Base-by-base conservation (phyloP, 495 filamentous ascomycete species). In the Xylaria cubensis region DNA sequence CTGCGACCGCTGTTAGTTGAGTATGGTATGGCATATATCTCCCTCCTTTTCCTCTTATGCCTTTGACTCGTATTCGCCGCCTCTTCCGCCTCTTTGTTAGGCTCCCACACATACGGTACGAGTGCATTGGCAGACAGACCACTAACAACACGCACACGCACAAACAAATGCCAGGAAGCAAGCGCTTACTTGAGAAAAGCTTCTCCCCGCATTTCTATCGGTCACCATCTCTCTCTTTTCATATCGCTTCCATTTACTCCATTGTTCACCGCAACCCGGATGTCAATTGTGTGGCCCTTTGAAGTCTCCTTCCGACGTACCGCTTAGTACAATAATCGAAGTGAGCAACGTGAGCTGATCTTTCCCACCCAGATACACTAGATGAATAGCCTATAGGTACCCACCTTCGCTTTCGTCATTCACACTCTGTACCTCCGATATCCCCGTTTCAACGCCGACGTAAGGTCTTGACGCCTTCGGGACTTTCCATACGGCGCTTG, bases 171-270 rank as follows among this genome's bases (percentile, higher is more conserved):
- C 61, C 48, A 51, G 61, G 32, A 62, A 26, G 61, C 69, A 71
- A 62, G 69, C 69, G 58, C 59, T 53, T 71, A 42, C 59, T 10
- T 64, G 75, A 69, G 64, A 55, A 75, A 73, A 75, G 56, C 73
- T 78, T 64, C 77, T 78, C 77, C 75, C 77, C 77, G 75, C 77
- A 78, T 75, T 77, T 75, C 44, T 65, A 64, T 68, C 65, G 59
- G 66, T 73, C 71, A 69, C 73, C 75, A 75, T 74, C 71, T 74
- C 69, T 70, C 72, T 66, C 56, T 67, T 58, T 68, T 63, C 61
- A 74, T 67, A 64, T 74, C 72, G 72, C 75, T 74, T 79, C 46
- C 64, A 64, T 75, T 74, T 70, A 73, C 70, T 75, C 74, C 69
- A 75, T 34, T 62, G 64, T 73, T 72, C 17, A n/a, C 53, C 51